These are phyloP conservation scores for Verbena officinalis DNA, from an alignment of 257 asterid genomes.

Conservation along the genomic window DNA sequence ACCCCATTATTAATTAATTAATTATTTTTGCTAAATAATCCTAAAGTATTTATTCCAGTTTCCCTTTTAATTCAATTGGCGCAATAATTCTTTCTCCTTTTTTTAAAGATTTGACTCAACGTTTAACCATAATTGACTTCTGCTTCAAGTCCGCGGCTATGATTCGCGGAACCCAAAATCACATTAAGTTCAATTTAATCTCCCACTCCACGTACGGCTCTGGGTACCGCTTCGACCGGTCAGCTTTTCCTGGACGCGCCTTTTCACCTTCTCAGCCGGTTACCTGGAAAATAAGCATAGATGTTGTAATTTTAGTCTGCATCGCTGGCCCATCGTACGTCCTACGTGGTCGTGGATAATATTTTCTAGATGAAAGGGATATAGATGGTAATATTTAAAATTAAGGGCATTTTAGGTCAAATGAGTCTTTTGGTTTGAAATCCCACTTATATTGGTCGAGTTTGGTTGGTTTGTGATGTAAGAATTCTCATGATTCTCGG, in stretches of 20 bases:
- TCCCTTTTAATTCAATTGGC: conserved; percentile 7
- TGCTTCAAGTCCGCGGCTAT: conserved; percentile 33
- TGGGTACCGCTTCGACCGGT: conserved; percentile 28
- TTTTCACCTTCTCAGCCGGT: conserved; percentile 25
- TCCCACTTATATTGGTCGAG: too few relatives aligned
- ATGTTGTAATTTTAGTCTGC: conserved; percentile 9
- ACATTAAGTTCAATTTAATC: conserved; percentile 36
- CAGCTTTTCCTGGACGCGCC: not conserved
- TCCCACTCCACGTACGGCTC: conserved; percentile 22
- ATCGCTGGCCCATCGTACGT: not conserved
- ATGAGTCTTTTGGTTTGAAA: not conserved
- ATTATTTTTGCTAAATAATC: not conserved
- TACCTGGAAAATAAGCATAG: not conserved
- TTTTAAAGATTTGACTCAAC: conserved; percentile 26
- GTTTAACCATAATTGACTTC: conserved; percentile 41
- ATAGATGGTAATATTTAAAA: not conserved
- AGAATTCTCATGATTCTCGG: too few relatives aligned
- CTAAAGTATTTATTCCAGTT: conserved; percentile 16
- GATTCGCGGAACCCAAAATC: conserved; percentile 44
- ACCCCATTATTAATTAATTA: not conserved
- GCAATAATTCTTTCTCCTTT: too few relatives aligned
- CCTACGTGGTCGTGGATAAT: not conserved
- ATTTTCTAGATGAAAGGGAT: not conserved
- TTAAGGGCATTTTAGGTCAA: not conserved
- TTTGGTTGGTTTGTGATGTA: too few relatives aligned